Base-by-base conservation (phyloP, 805 yeast species). In the Wickerhamiella brachini region DNA sequence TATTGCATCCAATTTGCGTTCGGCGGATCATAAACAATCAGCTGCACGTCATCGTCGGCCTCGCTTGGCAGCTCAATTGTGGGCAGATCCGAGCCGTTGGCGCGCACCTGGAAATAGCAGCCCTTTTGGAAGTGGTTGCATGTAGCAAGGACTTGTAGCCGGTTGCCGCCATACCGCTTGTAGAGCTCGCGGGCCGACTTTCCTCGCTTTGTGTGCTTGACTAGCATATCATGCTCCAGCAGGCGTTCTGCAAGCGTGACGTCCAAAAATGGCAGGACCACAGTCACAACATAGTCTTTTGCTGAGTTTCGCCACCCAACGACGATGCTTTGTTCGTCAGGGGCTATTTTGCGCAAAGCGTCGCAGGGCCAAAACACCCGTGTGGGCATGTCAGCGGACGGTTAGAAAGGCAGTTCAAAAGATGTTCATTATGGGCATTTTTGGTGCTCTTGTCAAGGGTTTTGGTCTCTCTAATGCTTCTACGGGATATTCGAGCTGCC, bases 1-100 rank as follows among this genome's bases (percentile, higher is more conserved):
- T 84, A 86, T 57, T 88, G 95, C 71, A 89, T 72, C 53, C 77
- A 74, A 26, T 71, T 72, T 18, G 83, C 77, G 44, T 76, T 74
- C 0, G 97, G 97, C 1, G 93, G 83, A 23, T 76, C 75, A 61
- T 78, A 88, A n/a, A 74, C 58, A 3, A 83, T 65, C 2, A 79
- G 59, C n/a, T 62, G 57, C 10, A 57, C 48, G 2, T 52, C 48
- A 7, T 47, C 31, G 34, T 29, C 15, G 10, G 31, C 31, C 6
- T 10, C 31, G 15, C 34, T 15, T 3, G 34, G 15, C 24, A 37
- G 39, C 43, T 37, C 43, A 34, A 45, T 46, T 9, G 5, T 31
- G 5, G 39, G 24, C 12, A 31, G n/a, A 8, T 13, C 23, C 3
- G 20, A 13, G 20, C 17, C 38, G 23, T 4, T 31, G 3, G 44